A percentile compares a stretch with the other conserved stretches of the same genome.
phyloP scores from a whole-genome alignment of 345 rosid genomes.

The Euphorbia peplus region DNA sequence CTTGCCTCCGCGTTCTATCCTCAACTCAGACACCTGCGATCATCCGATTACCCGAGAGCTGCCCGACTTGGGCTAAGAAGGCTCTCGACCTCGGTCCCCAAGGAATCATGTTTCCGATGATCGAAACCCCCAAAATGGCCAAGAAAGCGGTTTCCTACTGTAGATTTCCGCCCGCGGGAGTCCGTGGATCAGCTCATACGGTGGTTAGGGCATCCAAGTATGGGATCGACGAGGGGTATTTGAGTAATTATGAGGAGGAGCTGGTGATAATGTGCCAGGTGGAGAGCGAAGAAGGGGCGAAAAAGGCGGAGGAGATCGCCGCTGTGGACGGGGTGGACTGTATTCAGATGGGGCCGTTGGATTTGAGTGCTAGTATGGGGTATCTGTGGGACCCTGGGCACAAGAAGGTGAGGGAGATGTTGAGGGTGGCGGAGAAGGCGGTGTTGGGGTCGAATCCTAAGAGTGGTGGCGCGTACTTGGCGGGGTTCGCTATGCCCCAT shows the following conservation, averaged over 20 bases:
- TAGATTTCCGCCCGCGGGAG: constrained; percentile 70
- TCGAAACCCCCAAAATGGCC: constrained; percentile 60
- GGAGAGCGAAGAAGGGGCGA: constrained; percentile 66
- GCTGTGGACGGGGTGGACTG: constrained; percentile 88
- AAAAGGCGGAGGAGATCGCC: constrained; percentile 64
- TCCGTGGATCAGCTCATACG: constrained; percentile 84
- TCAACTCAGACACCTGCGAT: constrained; percentile 57
- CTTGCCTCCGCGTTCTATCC: constrained; percentile 65
- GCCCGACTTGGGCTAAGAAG: constrained; percentile 72
- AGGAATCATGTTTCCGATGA: constrained; percentile 94
- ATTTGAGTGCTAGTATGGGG: constrained; percentile 84
- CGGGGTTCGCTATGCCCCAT: constrained; percentile 71
- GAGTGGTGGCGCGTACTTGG: constrained; percentile 46
- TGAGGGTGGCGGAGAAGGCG: constrained; percentile 64
- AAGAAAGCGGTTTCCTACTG: constrained; percentile 75
- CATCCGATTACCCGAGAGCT: constrained; percentile 75
- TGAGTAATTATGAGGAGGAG: constrained; percentile 61
- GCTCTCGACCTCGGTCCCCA: constrained; percentile 91
- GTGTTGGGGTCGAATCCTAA: constrained; percentile 37
- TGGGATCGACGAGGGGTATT: constrained; percentile 80
- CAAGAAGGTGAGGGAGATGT: constrained; percentile 69
- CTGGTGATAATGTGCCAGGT: constrained; percentile 89
- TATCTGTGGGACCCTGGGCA: constrained; percentile 92
- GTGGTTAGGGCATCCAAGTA: constrained; percentile 78
- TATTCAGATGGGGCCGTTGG: constrained; percentile 93